Evolutionary conservation across 2,329 filamentous ascomycete species (phyloP).

Genomic region (Penicillium decumbens): DNA sequence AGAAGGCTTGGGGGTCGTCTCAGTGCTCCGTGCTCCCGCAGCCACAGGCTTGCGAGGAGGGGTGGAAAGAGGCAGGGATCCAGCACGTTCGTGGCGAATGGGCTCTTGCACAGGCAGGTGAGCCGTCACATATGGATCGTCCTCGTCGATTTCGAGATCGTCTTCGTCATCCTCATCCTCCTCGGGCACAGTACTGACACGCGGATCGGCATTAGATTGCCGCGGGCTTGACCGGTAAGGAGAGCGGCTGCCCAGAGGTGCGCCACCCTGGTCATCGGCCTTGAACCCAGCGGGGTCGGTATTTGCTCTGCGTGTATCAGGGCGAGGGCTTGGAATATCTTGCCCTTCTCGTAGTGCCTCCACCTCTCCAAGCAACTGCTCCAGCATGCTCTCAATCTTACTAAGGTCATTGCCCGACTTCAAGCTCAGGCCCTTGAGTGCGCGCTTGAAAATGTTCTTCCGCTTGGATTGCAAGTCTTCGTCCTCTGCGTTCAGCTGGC

Average conservation of each 20-base stretch:
- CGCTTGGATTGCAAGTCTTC: constrained; percentile 68
- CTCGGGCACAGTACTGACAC: constrained; percentile 86
- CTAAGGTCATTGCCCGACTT: constrained; percentile 84
- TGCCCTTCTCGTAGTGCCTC: constrained; percentile 68
- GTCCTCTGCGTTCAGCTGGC: constrained; percentile 49
- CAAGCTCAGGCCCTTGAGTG: constrained; percentile 82
- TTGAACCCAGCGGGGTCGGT: constrained; percentile 74
- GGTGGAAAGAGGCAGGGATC: constrained; percentile 44
- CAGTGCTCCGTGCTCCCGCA: constrained; percentile 58
- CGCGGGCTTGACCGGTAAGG: constrained; percentile 64
- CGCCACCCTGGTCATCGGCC: constrained; percentile 73
- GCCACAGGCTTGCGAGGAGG: constrained; percentile 42
- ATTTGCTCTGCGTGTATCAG: constrained; percentile 42
- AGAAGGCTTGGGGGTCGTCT: constrained; percentile 65
- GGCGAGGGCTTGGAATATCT: constrained; percentile 34
- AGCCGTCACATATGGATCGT: constrained; percentile 50
- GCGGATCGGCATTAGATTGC: constrained; percentile 58
- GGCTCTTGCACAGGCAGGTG: constrained; percentile 57
- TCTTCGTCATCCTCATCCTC: constrained; percentile 76
- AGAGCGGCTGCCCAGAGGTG: constrained; percentile 67
- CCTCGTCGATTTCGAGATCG: constrained; percentile 51
- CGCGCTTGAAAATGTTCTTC: constrained; percentile 87
- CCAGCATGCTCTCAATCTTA: constrained; percentile 86
- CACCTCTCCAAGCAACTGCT: constrained; percentile 86
- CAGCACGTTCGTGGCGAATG: constrained; percentile 37